Conservation (phyloP, 768 basidiomycete genomes). For the Suillus subaureus region DNA sequence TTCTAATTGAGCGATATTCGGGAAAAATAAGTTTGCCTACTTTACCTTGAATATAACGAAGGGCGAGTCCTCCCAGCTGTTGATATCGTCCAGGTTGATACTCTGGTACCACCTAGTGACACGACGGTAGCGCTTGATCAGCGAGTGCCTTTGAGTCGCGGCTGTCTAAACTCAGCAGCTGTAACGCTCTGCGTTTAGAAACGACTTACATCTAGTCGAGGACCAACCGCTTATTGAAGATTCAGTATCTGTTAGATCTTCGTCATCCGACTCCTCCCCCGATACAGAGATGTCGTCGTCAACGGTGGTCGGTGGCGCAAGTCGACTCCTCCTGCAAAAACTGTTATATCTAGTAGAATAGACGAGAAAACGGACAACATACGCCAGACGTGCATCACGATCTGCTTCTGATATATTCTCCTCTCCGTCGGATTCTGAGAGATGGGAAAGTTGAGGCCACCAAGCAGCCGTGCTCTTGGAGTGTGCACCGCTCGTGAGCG, state of each 20-base stretch:
- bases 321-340: slow-evolving; percentile 51
- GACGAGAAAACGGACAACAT: slow-evolving; percentile 27
- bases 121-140: slow-evolving; percentile 50
- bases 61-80: slow-evolving; percentile 49
- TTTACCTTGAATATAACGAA: slow-evolving; percentile 48
- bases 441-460: slow-evolving; percentile 27
- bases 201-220: slow-evolving; percentile 37
- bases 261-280: slow-evolving; percentile 81
- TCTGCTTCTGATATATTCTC: slow-evolving; percentile 64
- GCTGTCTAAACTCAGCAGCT: slow-evolving; percentile 23
- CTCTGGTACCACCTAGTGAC: slow-evolving; percentile 51
- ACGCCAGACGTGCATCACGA: slow-evolving; percentile 75
- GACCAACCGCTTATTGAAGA: slow-evolving; percentile 42
- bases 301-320: slow-evolving; percentile 38
- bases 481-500: slow-evolving; percentile 6
- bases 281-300: slow-evolving; percentile 56
- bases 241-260: slow-evolving; percentile 59
- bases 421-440: slow-evolving; percentile 70
- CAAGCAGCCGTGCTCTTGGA: neutral
- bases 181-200: neutral
- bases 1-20: slow-evolving; percentile 1
- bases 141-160: slow-evolving; percentile 19
- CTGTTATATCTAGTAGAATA: neutral
- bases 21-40: slow-evolving; percentile 12
- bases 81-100: slow-evolving; percentile 35